A percentile compares a stretch with the other conserved stretches of the same genome.
phyloP scores from a whole-genome alignment of 495 filamentous ascomycete genomes.

The Margaritispora aquatica region DNA sequence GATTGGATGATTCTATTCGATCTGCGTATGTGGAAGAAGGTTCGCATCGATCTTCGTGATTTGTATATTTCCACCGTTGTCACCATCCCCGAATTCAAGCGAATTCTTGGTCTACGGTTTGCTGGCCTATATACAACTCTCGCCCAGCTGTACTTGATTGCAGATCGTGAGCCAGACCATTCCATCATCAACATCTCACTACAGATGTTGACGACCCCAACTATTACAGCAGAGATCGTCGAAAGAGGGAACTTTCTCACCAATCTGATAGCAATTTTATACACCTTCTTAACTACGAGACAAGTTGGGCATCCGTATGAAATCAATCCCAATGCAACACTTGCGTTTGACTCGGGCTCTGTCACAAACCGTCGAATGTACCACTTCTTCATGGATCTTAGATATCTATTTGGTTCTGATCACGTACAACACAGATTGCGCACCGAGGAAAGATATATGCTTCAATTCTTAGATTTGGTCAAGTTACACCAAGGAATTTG shows the following conservation, averaged over 20 bases:
- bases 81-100: constrained; percentile 90
- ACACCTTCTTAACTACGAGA: constrained; percentile 92
- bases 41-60: constrained; percentile 81
- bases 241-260: constrained; percentile 95
- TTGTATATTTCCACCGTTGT: constrained; percentile 96
- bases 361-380: constrained; percentile 93
- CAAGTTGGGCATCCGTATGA: constrained; percentile 92
- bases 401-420: constrained; percentile 79
- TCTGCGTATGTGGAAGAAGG: constrained; percentile 91
- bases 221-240: constrained; percentile 91
- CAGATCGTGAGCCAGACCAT: constrained; percentile 93
- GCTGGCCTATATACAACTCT: constrained; percentile 89
- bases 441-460: constrained; percentile 74
- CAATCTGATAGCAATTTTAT: constrained; percentile 90
- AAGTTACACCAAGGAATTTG: constrained; percentile 96
- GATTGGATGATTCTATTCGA: constrained; percentile 98
- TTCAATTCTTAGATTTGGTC: constrained; percentile 92
- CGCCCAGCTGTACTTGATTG: constrained; percentile 91
- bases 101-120: constrained; percentile 87
- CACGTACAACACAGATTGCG: constrained; percentile 80
- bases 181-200: constrained; percentile 96
- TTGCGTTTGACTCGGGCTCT: constrained; percentile 88
- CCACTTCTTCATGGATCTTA: constrained; percentile 91
- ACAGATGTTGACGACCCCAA: constrained; percentile 94
- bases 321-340: constrained; percentile 71